Evolutionary conservation across 1,284 basidiomycete species (phyloP), one percentile per base, ranked within the genome.

Genomic region (Leccinum fallax): DNA sequence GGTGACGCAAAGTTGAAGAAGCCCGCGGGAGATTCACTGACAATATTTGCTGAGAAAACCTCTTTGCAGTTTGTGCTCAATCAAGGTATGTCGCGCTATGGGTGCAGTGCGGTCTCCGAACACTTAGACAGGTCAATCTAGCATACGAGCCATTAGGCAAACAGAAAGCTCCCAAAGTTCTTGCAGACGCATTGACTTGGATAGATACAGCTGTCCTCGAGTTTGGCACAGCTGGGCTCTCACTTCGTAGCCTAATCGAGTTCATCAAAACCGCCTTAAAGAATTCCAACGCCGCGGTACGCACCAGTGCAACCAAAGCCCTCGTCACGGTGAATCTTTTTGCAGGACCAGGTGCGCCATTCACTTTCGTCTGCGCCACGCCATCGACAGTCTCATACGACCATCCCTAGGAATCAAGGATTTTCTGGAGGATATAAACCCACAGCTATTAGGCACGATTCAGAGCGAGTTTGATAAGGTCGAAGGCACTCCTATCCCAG

Each of bases 1-100:
- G 97, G 97, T 30, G 97, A 99, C 71, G 81, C 93, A 79, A 99
- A 99, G 77, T 80, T 99, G 65, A 99, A 98, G 82, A 98, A 96
- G 72, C 91, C 96, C 1, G 94, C 97, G n/a, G 93, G 94, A 36
- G 97, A 99, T 57, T 85, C 93, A 0, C 79, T 99, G 16, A 72
- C 86, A 1, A 71, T 85, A 0, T 97, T 95, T 71, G 90, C 94
- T 0, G 97, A 99, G 78, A 95, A 92, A 78, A 95, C 94, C 0
- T 97, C 95, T 1, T 79, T 98, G 59, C 95, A 97, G 6, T 99
- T 62, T 73, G 93, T 99, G 13, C 83, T 99, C 2, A 87, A 87
- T 60, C 97, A 98, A 82, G 92, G 95, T 94, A 69, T 61, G 83
- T 75, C 32, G 61, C 53, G 19, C 56, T 11, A 49, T 57, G 21